Percentiles rank a stretch among this genome's conserved stretches.
These are phyloP conservation scores for Coniochaeta sp. DNA, from an alignment of 2,329 filamentous ascomycete genomes.

Conservation along the genomic window DNA sequence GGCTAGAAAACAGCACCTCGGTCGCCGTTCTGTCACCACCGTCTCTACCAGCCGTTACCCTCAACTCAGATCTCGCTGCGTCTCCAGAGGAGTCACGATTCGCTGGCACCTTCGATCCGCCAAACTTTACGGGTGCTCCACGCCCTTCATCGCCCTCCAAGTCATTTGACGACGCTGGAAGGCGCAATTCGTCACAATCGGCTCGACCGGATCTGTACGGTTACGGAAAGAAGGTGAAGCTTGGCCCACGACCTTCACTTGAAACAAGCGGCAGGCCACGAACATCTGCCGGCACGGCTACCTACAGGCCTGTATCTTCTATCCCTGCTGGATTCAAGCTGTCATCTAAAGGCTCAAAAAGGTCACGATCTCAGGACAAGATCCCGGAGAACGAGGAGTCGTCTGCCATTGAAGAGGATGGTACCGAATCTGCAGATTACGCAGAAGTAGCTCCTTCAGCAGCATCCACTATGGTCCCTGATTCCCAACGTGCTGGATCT, in stretches of 20 bases:
- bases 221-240: constrained; percentile 75
- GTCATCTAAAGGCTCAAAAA: constrained; percentile 51
- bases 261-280: constrained; percentile 55
- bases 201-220: constrained; percentile 42
- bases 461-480: constrained; percentile 19
- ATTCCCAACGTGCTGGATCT: constrained; percentile 19
- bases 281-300: constrained; percentile 48
- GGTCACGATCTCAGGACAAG: constrained; percentile 30
- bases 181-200: constrained; percentile 44
- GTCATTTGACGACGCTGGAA: constrained; percentile 31
- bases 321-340: constrained; percentile 75
- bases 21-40: constrained; percentile 20
- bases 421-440: not conserved
- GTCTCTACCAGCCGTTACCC: constrained; percentile 31
- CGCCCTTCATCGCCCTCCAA: constrained; percentile 36
- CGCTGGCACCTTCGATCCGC: constrained; percentile 39
- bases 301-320: constrained; percentile 66
- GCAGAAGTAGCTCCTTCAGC: not conserved
- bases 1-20: constrained; percentile 14
- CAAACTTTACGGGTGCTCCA: constrained; percentile 40
- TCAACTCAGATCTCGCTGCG: constrained; percentile 44
- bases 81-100: constrained; percentile 44
- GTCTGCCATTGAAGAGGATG: not conserved
- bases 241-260: constrained; percentile 75
- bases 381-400: not conserved